These are phyloP conservation scores for Irineochytrium annulatum DNA, from an alignment of 192 early-diverging fungal genomes.

Conservation along the genomic window DNA sequence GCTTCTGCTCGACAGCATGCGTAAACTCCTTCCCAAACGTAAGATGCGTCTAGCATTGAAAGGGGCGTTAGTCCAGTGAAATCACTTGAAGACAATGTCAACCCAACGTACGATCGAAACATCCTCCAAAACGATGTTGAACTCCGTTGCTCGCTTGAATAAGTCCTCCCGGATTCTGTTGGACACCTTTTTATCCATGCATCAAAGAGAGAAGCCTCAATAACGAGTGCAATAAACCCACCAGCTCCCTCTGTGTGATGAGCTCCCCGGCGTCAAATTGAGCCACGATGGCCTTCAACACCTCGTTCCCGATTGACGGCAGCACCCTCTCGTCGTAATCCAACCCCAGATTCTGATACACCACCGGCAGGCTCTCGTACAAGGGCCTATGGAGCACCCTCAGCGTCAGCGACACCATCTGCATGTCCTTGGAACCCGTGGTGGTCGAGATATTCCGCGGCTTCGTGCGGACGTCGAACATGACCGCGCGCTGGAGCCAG, in stretches of 20 bases:
- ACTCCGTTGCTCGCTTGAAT: conserved; percentile 86
- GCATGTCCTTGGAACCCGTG: conserved; percentile 99
- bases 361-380: conserved; percentile 63
- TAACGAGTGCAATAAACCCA: conserved; percentile 8
- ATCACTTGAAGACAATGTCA: background rate
- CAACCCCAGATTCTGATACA: conserved; percentile 87
- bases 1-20: conserved; percentile 96
- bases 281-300: conserved; percentile 95
- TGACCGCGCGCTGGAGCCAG: conserved; percentile 88
- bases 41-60: conserved; percentile 89
- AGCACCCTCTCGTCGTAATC: conserved; percentile 98
- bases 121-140: conserved; percentile 94
- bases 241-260: conserved; percentile 92
- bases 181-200: conserved; percentile 68
- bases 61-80: conserved; percentile 3
- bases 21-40: conserved; percentile 99
- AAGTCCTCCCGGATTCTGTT: conserved; percentile 90
- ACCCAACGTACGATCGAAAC: conserved; percentile 84
- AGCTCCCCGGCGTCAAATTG: conserved; percentile 98
- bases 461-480: conserved; percentile 89
- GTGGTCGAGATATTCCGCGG: conserved; percentile 97
- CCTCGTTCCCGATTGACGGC: conserved; percentile 98
- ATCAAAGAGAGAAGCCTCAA: background rate
- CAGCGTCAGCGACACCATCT: conserved; percentile 91
- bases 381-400: conserved; percentile 86